These are phyloP conservation scores for Typha latifolia DNA, from an alignment of 176 grass and related monocot species.

Conservation along the genomic window DNA sequence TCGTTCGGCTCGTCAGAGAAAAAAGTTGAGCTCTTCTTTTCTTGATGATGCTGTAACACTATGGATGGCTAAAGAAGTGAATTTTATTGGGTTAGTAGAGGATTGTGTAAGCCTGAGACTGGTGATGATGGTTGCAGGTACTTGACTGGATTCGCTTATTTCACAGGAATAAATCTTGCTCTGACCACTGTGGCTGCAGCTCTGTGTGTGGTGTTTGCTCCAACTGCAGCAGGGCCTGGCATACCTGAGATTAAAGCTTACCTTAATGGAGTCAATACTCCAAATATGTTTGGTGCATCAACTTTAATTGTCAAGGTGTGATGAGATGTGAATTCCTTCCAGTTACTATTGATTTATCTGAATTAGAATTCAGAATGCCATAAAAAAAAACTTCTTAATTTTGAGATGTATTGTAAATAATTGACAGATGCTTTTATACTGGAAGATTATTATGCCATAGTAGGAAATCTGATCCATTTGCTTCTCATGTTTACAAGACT, in stretches of 20 bases:
- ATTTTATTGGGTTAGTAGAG: neutral
- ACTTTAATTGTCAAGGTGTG: conserved; percentile 73
- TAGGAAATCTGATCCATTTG: neutral
- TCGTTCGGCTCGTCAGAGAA: conserved; percentile 60
- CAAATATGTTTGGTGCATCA: conserved; percentile 73
- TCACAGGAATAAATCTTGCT: conserved; percentile 56
- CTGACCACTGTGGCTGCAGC: conserved; percentile 55
- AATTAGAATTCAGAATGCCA: too few species aligned
- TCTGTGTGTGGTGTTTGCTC: conserved; percentile 86
- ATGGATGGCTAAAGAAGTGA: neutral
- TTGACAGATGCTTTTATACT: too few species aligned
- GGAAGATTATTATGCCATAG: too few species aligned
- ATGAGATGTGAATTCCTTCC: too few species aligned
- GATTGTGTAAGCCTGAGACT: conserved; percentile 1
- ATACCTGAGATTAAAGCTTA: conserved; percentile 99
- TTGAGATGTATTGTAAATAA: too few species aligned
- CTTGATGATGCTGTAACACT: neutral
- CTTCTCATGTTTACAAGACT: neutral
- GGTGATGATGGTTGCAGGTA: conserved; percentile 31
- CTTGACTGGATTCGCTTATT: conserved; percentile 66
- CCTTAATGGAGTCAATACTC: conserved; percentile 94
- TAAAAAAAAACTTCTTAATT: too few species aligned
- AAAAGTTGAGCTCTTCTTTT: conserved; percentile 23
- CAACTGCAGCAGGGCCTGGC: conserved; percentile 85
- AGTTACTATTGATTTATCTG: too few species aligned